Percentiles rank a stretch among this genome's conserved stretches.
Conservation (phyloP, 805 yeast species). For the Clavispora carvajalis region DNA sequence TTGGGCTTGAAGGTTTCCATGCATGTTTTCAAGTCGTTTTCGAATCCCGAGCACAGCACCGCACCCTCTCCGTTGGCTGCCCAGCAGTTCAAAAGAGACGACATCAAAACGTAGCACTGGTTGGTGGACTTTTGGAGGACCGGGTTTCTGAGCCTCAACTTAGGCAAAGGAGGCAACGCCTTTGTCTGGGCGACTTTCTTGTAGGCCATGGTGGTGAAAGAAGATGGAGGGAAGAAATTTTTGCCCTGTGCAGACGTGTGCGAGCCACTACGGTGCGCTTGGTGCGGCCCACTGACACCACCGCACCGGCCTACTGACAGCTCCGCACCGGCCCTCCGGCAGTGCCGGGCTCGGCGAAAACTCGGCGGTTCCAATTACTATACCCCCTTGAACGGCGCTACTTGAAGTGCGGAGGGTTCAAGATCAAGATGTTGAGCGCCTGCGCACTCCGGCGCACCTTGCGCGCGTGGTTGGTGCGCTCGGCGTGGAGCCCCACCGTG, state of each 20-base stretch:
- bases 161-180: slow-evolving; percentile 65
- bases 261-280: not conserved
- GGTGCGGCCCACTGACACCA: too few relatives aligned
- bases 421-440: not conserved
- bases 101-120: slow-evolving; percentile 77
- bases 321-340: too few relatives aligned
- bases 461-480: not conserved
- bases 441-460: not conserved
- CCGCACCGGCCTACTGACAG: too few relatives aligned
- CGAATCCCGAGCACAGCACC: slow-evolving; percentile 58
- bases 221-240: not conserved
- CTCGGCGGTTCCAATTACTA: too few relatives aligned
- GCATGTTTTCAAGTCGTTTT: slow-evolving; percentile 67
- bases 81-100: slow-evolving; percentile 89
- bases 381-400: too few relatives aligned
- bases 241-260: not conserved
- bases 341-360: too few relatives aligned
- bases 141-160: slow-evolving; percentile 65
- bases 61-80: slow-evolving; percentile 89
- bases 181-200: slow-evolving; percentile 38
- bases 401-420: slow-evolving; percentile 1
- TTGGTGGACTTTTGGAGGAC: slow-evolving; percentile 53
- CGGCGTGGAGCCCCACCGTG: not conserved
- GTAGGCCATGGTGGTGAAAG: slow-evolving; percentile 30
- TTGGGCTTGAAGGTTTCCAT: slow-evolving; percentile 47